These are phyloP conservation scores for Rhexocercosporidium sp. DNA, from an alignment of 2,329 filamentous ascomycete genomes.

Conservation along the genomic window DNA sequence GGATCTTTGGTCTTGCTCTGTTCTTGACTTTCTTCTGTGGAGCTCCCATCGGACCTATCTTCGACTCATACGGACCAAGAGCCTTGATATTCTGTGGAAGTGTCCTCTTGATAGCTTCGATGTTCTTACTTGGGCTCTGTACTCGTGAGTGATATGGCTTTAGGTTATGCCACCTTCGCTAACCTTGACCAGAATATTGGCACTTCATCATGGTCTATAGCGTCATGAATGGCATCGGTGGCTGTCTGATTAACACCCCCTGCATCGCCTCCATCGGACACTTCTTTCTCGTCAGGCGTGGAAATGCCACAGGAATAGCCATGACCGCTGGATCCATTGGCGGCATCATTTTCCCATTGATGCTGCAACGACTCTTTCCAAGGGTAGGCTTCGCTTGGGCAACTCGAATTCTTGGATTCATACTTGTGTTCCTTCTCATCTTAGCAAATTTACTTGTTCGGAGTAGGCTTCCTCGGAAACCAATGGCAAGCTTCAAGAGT, in stretches of 20 bases:
- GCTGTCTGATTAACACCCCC: slow-evolving; percentile 69
- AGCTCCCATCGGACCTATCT: slow-evolving; percentile 71
- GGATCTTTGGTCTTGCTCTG: slow-evolving; percentile 64
- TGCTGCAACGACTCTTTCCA: slow-evolving; percentile 45
- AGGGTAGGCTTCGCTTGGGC: slow-evolving; percentile 43
- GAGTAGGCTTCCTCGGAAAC: slow-evolving; percentile 68
- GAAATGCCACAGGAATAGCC: slow-evolving; percentile 70
- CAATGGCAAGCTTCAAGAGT: slow-evolving; percentile 47
- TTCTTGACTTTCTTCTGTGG: slow-evolving; percentile 74
- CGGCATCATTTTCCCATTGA: slow-evolving; percentile 59
- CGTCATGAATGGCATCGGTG: slow-evolving; percentile 65
- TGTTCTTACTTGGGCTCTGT: slow-evolving; percentile 63
- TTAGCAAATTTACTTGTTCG: slow-evolving; percentile 44
- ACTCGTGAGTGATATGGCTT: slow-evolving; percentile 46
- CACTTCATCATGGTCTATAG: slow-evolving; percentile 72
- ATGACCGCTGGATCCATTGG: slow-evolving; percentile 64
- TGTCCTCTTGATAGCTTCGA: slow-evolving; percentile 36
- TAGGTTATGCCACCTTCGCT: background rate
- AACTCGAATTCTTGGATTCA: slow-evolving; percentile 41
- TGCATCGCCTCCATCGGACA: slow-evolving; percentile 68
- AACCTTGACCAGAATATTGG: slow-evolving; percentile 57
- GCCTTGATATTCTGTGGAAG: slow-evolving; percentile 39
- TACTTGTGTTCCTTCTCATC: slow-evolving; percentile 38
- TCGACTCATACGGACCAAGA: slow-evolving; percentile 69
- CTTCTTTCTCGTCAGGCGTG: slow-evolving; percentile 65